Base-by-base conservation (phyloP, 345 rosid genomes). In the Excoecaria agallocha region DNA sequence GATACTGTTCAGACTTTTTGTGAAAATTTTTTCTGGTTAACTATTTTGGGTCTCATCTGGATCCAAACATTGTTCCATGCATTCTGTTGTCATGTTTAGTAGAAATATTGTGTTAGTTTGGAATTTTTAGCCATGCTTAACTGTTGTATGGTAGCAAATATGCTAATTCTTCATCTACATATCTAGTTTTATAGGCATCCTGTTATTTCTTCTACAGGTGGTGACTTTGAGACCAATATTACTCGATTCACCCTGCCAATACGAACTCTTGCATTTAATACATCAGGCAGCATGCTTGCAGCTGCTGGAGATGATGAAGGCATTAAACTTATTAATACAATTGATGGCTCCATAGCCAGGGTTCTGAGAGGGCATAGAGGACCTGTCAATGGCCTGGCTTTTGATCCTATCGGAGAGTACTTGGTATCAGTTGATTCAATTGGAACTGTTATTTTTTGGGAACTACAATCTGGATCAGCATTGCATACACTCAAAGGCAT, bases 271-370 rank as follows among this genome's bases (percentile, higher is more conserved):
- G 88, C 92, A 56, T 95, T 93, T 68, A 93, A 91, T 75, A 89
- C 86, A 69, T 91, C 98, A 0, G 97, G 98, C 46, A 93, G 92
- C 86, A 77, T 95, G 85, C 74, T 95, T 71, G 99, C 97, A 17
- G 94, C 99, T 41, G 97, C 97, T 61, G 99, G 99, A 67, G 99
- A 95, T 76, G 99, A 93, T 68, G 99, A 95, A 75, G 99, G 98
- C 37, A 87, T 95, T 82, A 95, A 95, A 74, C 94, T 95, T 59
- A 87, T 95, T 77, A 91, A 95, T 64, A 91, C 96, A 5, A 81
- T 93, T 50, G 99, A 95, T 84, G 98, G 99, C 30, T 89, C 98
- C 1, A 93, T 95, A 74, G 91, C 93, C 6, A 88, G 96, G 82
- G 96, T 95, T 55, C 85, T 95, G 15, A 95, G 90, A 85, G 92